Base-by-base conservation (phyloP, 768 basidiomycete genomes). In the Podaxis sp. region DNA sequence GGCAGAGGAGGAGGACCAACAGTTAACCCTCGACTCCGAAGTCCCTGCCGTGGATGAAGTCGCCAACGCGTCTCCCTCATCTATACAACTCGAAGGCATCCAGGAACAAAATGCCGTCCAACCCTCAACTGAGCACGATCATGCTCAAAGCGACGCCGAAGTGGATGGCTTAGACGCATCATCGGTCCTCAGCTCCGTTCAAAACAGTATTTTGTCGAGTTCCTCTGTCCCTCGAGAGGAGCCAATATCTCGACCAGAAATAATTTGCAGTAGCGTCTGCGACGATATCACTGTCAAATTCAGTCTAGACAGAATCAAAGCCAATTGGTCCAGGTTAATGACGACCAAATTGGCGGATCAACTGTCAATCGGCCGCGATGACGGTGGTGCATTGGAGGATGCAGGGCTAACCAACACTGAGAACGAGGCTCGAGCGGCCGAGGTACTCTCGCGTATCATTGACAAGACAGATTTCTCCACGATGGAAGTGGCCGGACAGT, bases 401-500 rank as follows among this genome's bases (percentile, higher is more conserved):
- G 82, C 81, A 22, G 73, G 81, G 1, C 67, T 83, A 1, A 67
- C 72, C 3, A 79, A 81, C 57, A 74, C 72, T 10, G 78, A 80
- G 8, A 79, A 84, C 36, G 84, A 89, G 55, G 78, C 82, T 13
- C 80, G 75, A 13, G 82, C 79, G 12, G 90, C 85, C 0, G 84
- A 84, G 54, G 87, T 88, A 0, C 84, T 99, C 2, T 83, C 91
- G 11, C 85, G 96, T 15, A 87, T 94, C 37, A 95, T 99, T 28
- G 82, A 86, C 48, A 99, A 99, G 76, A 71, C 74, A 2, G 96
- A 99, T 75, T 99, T 99, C 68, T 82, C 73, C 6, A 67, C 67
- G 5, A 99, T 99, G 97, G 80, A 87, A 0, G 76, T 97, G 12
- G 66, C 96, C 48, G 97, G 97, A 0, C 97, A 99, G 74, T 99